These are phyloP conservation scores for Hygrophila difformis DNA, from an alignment of 257 asterid genomes.

Conservation along the genomic window DNA sequence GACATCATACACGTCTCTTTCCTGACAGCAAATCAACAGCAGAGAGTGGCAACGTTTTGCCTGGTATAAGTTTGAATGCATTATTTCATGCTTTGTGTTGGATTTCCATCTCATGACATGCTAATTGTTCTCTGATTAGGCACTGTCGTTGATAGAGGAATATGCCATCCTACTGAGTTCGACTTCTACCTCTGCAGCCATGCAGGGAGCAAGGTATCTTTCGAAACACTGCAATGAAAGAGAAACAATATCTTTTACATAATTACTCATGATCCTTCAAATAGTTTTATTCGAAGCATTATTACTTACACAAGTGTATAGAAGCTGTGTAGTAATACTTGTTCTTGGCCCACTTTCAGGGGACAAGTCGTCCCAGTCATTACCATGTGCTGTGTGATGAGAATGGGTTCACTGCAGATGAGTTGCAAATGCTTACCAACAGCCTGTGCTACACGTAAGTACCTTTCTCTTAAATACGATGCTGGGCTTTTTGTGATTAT, in stretches of 20 bases:
- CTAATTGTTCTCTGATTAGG: constrained; percentile 26
- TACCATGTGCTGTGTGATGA: constrained; percentile 80
- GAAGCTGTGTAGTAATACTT: neutral
- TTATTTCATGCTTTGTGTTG: neutral
- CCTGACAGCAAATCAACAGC: constrained; percentile 41
- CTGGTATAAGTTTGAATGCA: constrained; percentile 32
- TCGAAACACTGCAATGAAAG: neutral
- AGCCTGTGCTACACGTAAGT: constrained; percentile 68
- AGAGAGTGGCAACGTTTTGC: constrained; percentile 77
- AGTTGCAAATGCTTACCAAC: constrained; percentile 55
- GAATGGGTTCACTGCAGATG: constrained; percentile 63
- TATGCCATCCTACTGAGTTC: constrained; percentile 73
- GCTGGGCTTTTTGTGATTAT: neutral
- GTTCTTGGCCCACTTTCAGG: constrained; percentile 24
- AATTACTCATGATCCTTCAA: no score
- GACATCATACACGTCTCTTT: constrained; percentile 88
- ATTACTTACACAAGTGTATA: no score
- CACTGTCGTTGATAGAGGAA: constrained; percentile 67
- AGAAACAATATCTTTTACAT: no score
- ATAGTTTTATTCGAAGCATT: no score
- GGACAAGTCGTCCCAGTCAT: constrained; percentile 81
- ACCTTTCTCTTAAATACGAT: no score
- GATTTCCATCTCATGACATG: neutral
- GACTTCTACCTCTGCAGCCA: constrained; percentile 85
- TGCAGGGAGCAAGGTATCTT: constrained; percentile 66